These are phyloP conservation scores for Gaeumannomyces sp. DNA, from an alignment of 2,329 filamentous ascomycete genomes.

Conservation along the genomic window DNA sequence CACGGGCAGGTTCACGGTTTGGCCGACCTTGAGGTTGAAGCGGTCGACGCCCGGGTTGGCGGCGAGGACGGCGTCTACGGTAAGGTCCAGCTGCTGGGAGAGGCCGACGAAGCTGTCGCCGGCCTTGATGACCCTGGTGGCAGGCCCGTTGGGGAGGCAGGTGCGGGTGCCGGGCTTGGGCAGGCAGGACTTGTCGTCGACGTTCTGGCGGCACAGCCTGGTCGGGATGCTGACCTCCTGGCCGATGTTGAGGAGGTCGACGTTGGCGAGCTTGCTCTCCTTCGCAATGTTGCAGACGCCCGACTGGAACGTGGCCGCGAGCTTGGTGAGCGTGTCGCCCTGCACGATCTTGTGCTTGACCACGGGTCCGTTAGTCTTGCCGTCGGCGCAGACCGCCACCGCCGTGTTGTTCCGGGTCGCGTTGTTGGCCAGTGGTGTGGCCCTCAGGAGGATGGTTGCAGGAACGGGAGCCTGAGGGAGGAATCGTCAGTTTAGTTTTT, in stretches of 20 bases:
- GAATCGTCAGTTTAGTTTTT: background rate
- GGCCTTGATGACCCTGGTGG: constrained; percentile 4
- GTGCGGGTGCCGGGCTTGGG: background rate
- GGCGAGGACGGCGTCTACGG: background rate
- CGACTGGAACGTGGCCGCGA: constrained; percentile 7
- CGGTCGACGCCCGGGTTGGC: constrained; percentile 4
- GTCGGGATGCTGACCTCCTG: constrained; percentile 6
- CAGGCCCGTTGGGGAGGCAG: constrained; percentile 2
- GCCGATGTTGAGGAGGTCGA: background rate
- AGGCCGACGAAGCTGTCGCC: constrained; percentile 7
- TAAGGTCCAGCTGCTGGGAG: constrained; percentile 6
- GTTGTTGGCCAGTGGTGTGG: too few species aligned
- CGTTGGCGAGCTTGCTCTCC: constrained; percentile 3
- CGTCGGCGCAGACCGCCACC: constrained; percentile 4
- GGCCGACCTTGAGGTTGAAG: background rate
- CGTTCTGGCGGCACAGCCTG: constrained; percentile 1
- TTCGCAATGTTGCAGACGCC: constrained; percentile 10
- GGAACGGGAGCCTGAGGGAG: background rate
- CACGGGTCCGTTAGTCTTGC: constrained; percentile 4
- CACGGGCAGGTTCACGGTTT: constrained; percentile 4
- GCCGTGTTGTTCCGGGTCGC: background rate
- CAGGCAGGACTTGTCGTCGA: constrained; percentile 7
- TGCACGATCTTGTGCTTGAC: constrained; percentile 4
- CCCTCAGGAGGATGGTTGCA: background rate
- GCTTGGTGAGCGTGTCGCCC: constrained; percentile 9